Evolutionary conservation across 78 protist genomes (phyloP), one percentile per base, ranked within the genome.

Genomic region (Mastigamoeba balamuthi): DNA sequence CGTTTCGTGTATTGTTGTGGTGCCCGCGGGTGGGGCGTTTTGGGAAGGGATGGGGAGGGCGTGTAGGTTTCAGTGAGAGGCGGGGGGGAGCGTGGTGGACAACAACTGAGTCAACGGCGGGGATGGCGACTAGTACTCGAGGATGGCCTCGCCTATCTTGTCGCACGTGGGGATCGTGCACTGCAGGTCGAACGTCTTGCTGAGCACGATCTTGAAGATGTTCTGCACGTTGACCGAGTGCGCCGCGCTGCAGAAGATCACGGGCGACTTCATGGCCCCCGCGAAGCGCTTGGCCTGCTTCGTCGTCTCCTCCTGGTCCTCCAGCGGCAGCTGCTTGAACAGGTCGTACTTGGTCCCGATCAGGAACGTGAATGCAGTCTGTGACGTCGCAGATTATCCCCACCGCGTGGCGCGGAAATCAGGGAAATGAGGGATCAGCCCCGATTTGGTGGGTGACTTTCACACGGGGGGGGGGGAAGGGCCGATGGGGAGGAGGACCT

Each of bases 261-360:
- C 86, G 4, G 97, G 97, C 7, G 95, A 87, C 58, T 87, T 88
- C 99, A 96, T 96, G 39, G 95, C 97, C 66, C 83, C 79, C 28
- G 99, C 95, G 37, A 74, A 94, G 64, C 76, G 78, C 33, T 95
- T 77, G 2, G 97, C 99, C 80, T 87, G 93, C 52, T 77, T 76
- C 7, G 93, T 80, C 36, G 91, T 85, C 42, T 89, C 95, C 39
- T 80, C 88, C 69, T 94, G 97, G 40, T 91, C 95, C 48, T 86
- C 93, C 1, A 53, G 43, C 3, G 91, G 80, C 38, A 80, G 25
- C 5, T 63, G 38, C 42, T 83, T 83, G 58, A 92, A 94, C 7
- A 81, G 58, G 69, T 96, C 98, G 75, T 76, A 94, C 65, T 94
- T 96, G 9, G 97, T 96, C 7, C 97, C 97, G 28, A 94, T 83